Evolutionary conservation across 2,329 filamentous ascomycete species (phyloP).

Genomic region (Trichoderma sp.): DNA sequence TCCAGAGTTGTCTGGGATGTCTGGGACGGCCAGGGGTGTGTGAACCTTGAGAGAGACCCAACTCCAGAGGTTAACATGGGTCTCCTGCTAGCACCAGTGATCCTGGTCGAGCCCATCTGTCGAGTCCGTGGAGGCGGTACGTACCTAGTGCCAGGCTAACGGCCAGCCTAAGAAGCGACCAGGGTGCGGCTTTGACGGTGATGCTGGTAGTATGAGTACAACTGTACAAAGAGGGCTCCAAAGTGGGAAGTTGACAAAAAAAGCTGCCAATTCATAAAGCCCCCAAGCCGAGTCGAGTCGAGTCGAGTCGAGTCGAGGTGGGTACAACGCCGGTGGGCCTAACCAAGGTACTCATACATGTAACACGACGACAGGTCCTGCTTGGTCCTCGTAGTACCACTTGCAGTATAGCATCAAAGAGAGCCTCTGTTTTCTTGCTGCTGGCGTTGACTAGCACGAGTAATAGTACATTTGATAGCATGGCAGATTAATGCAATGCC

Average conservation of each 20-base stretch:
- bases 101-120: not conserved
- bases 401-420: not conserved
- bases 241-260: conserved; percentile 10
- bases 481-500: not conserved
- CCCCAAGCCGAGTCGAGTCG: not conserved
- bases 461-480: not conserved
- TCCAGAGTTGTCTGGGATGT: not conserved
- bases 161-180: not conserved
- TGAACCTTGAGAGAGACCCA: conserved; percentile 15
- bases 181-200: not conserved
- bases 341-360: not conserved
- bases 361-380: not conserved
- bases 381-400: not conserved
- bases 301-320: not conserved
- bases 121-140: conserved; percentile 18
- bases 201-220: not conserved
- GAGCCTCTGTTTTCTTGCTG: not conserved
- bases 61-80: not conserved
- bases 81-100: not conserved
- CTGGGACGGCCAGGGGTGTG: conserved; percentile 11
- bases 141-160: conserved; percentile 15
- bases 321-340: conserved; percentile 4
- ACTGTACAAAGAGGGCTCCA: not conserved
- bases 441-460: not conserved
- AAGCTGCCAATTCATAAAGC: not conserved